Conservation (phyloP, 177 flowering plant genomes). For the Telopea speciosissima region DNA sequence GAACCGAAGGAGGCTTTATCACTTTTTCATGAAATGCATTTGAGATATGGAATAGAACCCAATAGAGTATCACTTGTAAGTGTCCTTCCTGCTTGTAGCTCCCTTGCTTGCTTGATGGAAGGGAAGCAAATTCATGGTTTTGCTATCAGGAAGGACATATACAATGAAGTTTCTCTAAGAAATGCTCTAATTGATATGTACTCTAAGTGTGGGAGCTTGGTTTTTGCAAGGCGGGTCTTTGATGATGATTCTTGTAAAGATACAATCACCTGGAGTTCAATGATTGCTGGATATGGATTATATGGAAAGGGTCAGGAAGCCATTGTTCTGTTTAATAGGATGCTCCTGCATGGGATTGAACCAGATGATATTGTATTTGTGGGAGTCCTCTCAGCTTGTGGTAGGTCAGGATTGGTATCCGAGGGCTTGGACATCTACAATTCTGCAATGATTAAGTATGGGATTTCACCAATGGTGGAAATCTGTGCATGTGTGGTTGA, state of each 20-base stretch:
- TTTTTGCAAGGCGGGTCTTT: slow-evolving; percentile 47
- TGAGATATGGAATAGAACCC: slow-evolving; percentile 35
- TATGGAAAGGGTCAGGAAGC: slow-evolving; percentile 65
- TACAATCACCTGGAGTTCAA: slow-evolving; percentile 65
- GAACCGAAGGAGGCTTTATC: slow-evolving; percentile 43
- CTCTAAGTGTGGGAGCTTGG: too few relatives aligned
- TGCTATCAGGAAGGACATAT: too few relatives aligned
- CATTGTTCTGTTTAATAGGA: slow-evolving; percentile 34
- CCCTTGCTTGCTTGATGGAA: slow-evolving; percentile 30
- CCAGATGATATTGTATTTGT: slow-evolving; percentile 52
- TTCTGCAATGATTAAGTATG: slow-evolving; percentile 20
- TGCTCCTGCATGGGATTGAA: slow-evolving; percentile 40
- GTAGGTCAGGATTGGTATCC: slow-evolving; percentile 45
- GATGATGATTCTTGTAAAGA: slow-evolving; percentile 42
- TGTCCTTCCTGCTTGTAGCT: slow-evolving; percentile 51
- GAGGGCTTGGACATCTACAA: slow-evolving; percentile 52
- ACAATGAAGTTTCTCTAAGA: slow-evolving; percentile 36
- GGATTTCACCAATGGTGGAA: slow-evolving; percentile 49
- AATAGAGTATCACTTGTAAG: slow-evolving; percentile 50
- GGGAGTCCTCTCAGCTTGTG: slow-evolving; percentile 70
- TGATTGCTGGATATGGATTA: slow-evolving; percentile 59
- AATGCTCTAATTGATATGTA: slow-evolving; percentile 77
- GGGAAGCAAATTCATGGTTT: slow-evolving; percentile 70
- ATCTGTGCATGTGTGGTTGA: slow-evolving; percentile 70
- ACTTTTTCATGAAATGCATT: slow-evolving; percentile 53